Conservation (phyloP, 306 rosid genomes). For the Corylus americana region DNA sequence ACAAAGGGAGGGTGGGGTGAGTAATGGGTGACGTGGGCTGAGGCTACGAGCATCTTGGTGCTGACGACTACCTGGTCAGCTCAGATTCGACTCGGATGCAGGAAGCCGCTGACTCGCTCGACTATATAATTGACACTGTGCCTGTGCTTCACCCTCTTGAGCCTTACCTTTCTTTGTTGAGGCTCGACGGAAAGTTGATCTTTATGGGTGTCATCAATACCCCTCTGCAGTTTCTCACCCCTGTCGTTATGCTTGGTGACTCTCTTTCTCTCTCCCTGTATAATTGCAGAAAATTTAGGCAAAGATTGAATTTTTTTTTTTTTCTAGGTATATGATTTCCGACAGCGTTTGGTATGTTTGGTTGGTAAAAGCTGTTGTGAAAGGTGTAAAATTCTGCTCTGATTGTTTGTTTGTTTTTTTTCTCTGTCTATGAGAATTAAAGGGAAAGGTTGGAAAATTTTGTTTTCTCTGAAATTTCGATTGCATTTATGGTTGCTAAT, state of each 20-base stretch:
- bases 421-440: neutral
- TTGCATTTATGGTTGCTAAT: neutral
- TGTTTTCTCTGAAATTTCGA: neutral
- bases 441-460: neutral
- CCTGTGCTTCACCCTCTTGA: constrained; percentile 85
- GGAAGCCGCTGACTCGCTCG: constrained; percentile 65
- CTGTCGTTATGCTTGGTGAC: constrained; percentile 81
- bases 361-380: neutral
- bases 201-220: constrained; percentile 82
- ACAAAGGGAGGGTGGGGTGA: no score
- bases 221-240: constrained; percentile 70
- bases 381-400: neutral
- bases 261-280: no score
- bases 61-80: constrained; percentile 73
- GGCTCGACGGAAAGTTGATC: constrained; percentile 75
- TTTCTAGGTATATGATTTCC: neutral
- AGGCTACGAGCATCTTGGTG: constrained; percentile 74
- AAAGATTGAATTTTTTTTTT: neutral
- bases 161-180: constrained; percentile 78
- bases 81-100: constrained; percentile 60
- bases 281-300: neutral
- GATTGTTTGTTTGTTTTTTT: neutral
- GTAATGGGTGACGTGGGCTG: constrained; percentile 9
- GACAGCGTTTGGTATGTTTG: neutral
- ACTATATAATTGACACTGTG: constrained; percentile 80